Conservation (phyloP, 1,139 yeast species). For the Suhomyces yuchorum region DNA sequence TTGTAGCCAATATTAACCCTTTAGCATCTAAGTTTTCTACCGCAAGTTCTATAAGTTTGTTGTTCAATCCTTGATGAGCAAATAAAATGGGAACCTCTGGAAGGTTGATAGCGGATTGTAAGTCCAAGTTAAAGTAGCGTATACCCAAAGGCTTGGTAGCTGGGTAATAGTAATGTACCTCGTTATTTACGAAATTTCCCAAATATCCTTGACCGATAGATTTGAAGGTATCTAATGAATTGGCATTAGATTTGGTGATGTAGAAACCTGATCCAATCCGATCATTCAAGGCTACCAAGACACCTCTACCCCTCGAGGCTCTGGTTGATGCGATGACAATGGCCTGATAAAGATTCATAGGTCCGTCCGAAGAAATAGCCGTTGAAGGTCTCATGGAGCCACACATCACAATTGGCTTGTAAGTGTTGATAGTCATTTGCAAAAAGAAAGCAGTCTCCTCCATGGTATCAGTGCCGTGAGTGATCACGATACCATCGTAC, state of each 20-base stretch:
- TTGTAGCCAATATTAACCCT: conserved; percentile 66
- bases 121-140: conserved; percentile 39
- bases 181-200: conserved; percentile 69
- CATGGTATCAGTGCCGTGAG: conserved; percentile 75
- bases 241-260: conserved; percentile 70
- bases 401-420: conserved; percentile 65
- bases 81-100: conserved; percentile 56
- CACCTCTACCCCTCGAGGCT: conserved; percentile 58
- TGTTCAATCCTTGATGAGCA: conserved; percentile 63
- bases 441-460: conserved; percentile 72
- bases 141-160: conserved; percentile 60
- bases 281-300: conserved; percentile 65
- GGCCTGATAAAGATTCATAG: conserved; percentile 72
- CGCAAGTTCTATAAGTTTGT: conserved; percentile 47
- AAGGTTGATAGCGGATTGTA: conserved; percentile 25
- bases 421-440: conserved; percentile 57
- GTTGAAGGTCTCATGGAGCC: conserved; percentile 78
- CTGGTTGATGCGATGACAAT: conserved; percentile 60
- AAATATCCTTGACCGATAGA: conserved; percentile 68
- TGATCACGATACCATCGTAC: conserved; percentile 60
- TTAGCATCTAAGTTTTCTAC: conserved; percentile 44
- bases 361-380: conserved; percentile 70
- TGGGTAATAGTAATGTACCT: conserved; percentile 65
- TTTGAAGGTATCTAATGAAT: conserved; percentile 68
- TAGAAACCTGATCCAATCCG: conserved; percentile 70